Evolutionary conservation across 169 alveolate genomes (phyloP), one percentile per base, ranked within the genome.

Genomic region (Plasmodium vivax): DNA sequence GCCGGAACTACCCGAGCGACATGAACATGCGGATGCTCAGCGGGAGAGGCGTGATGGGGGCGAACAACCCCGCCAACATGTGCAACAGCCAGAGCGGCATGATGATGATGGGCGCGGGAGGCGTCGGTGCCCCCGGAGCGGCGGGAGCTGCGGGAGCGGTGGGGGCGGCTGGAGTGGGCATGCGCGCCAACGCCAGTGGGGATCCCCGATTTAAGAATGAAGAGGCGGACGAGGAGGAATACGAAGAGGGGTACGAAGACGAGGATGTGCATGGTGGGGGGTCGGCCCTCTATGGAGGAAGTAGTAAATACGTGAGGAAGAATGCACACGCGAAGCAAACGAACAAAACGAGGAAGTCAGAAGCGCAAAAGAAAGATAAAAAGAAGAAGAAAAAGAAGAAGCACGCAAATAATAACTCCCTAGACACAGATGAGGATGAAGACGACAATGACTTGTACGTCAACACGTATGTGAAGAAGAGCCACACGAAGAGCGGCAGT

Each of bases 401-500:
- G 62, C 27, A 80, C 34, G 73, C n/a, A 43, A 90, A 62, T 41
- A 81, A 4, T 30, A 81, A 4, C 36, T 80, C 56, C 10, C 23
- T 30, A 0, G 88, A 62, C 47, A 47, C 84, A n/a, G 85, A 92
- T 8, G 73, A 82, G 5, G 95, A 83, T 36, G 95, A 92, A 32
- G 95, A 92, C 14, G 95, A 92, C 8, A 83, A 82, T 6, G 95
- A 82, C 1, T 75, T 83, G 72, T 92, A 82, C 23, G 92, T 90
- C 10, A 90, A 90, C 73, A 58, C 94, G 3, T 90, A 90, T 90
- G 94, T 80, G 23, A 90, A 80, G 19, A 90, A 90, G 36, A 32
- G 56, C 9, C 41, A 85, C 14, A 56, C 94, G 12, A 90, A 62
- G 34, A 43, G 41, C 7, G 68, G 83, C 62, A 88, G 23, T 19